A percentile compares a stretch with the other conserved stretches of the same genome.
phyloP scores from a whole-genome alignment of 495 filamentous ascomycete genomes.

The Hypoxylon fuscum region DNA sequence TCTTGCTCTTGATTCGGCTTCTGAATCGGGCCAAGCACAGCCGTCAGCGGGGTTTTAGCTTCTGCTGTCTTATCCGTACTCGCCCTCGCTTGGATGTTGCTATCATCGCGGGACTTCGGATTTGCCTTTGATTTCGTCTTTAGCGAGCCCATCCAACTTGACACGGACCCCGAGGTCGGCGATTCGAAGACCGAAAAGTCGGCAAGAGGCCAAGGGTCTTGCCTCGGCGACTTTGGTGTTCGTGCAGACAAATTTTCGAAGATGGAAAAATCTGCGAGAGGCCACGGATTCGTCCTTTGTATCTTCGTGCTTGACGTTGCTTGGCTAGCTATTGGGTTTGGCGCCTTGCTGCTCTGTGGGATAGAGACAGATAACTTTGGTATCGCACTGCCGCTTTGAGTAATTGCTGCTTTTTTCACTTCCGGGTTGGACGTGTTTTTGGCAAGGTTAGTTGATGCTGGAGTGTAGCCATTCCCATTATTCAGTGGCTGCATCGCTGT shows the following conservation, averaged over 20 bases:
- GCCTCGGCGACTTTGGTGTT: conserved; percentile 11
- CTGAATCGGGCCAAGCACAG: conserved; percentile 25
- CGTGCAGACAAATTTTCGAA: conserved; percentile 23
- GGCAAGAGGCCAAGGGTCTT: conserved; percentile 47
- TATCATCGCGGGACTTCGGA: conserved; percentile 14
- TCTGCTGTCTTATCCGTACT: conserved; percentile 1
- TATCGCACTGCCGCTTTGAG: conserved; percentile 6
- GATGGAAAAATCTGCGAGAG: conserved; percentile 30
- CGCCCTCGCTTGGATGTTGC: not conserved
- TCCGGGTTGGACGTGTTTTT: not conserved
- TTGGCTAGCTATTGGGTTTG: conserved; percentile 6
- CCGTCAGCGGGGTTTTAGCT: conserved; percentile 3
- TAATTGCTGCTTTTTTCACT: not conserved
- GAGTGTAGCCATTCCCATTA: not conserved
- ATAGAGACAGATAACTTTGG: conserved; percentile 18
- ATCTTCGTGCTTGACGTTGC: conserved; percentile 3
- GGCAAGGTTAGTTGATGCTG: not conserved
- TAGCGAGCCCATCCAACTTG: conserved; percentile 1
- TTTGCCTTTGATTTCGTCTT: conserved; percentile 7
- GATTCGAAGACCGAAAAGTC: conserved; percentile 53
- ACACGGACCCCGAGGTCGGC: conserved; percentile 14
- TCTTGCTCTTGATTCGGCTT: conserved; percentile 37
- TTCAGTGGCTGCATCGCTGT: not conserved
- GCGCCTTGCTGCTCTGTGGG: conserved; percentile 5
- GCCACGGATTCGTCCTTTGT: conserved; percentile 18